Evolutionary conservation across 2,329 filamentous ascomycete species (phyloP).

Genomic region (Fusarium albosuccineum): DNA sequence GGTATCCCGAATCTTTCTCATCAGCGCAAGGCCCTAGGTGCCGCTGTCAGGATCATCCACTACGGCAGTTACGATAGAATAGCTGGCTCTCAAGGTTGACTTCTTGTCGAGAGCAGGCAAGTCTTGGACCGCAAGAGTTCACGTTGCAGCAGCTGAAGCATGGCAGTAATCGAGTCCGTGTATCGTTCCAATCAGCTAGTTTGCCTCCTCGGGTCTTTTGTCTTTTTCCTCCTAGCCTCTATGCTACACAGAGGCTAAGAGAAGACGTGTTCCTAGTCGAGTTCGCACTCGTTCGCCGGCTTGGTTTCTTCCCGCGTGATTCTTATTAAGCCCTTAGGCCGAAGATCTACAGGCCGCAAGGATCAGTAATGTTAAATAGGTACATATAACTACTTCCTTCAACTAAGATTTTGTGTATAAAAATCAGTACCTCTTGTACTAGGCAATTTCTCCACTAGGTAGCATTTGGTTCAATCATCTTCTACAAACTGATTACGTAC

Average conservation of each 20-base stretch:
- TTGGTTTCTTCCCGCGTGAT: neutral
- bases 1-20: constrained; percentile 18
- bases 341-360: no score
- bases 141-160: neutral
- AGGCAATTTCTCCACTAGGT: no score
- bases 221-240: neutral
- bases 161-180: neutral
- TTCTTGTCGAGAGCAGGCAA: neutral
- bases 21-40: constrained; percentile 20
- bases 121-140: neutral
- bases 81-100: constrained; percentile 3
- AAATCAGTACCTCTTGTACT: no score
- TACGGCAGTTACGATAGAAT: constrained; percentile 21
- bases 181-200: neutral
- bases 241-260: neutral
- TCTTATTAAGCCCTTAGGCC: neutral
- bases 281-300: neutral
- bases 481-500: no score
- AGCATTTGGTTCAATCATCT: no score
- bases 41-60: constrained; percentile 28
- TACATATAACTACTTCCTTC: no score
- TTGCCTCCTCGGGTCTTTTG: neutral
- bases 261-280: neutral
- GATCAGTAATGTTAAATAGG: no score
- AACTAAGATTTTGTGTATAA: no score